A percentile compares a stretch with the other conserved stretches of the same genome.
phyloP scores from a whole-genome alignment of 1,139 yeast species.

The Hyphopichia buzzinii region DNA sequence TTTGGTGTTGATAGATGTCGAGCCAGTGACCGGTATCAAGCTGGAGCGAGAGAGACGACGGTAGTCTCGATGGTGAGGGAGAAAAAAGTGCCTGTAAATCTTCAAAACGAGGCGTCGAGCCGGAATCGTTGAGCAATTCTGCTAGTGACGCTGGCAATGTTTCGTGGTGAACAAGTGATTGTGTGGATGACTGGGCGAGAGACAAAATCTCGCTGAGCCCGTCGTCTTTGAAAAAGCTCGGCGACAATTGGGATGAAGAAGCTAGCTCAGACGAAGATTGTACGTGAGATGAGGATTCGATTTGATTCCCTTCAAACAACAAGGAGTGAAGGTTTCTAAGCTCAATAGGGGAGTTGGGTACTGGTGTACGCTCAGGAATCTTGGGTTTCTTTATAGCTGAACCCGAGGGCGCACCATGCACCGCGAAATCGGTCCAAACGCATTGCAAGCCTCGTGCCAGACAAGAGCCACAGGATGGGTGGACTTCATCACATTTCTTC shows the following conservation, averaged over 20 bases:
- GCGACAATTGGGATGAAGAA: not conserved
- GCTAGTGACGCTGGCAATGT: not conserved
- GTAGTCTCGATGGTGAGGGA: not conserved
- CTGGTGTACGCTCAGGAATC: not conserved
- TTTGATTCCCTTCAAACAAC: no score
- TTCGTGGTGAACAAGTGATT: not conserved
- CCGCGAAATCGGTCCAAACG: conserved; percentile 8
- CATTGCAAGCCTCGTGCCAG: conserved; percentile 19
- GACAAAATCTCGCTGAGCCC: no score
- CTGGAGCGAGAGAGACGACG: not conserved
- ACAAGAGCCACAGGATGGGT: conserved; percentile 26
- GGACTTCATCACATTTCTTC: conserved; percentile 27
- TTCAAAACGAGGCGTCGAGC: no score
- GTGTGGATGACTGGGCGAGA: not conserved
- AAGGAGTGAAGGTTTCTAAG: no score
- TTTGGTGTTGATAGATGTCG: conserved; percentile 14
- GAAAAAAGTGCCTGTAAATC: no score
- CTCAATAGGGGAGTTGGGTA: no score
- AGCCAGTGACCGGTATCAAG: conserved; percentile 2
- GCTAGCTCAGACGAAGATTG: not conserved
- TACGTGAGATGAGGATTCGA: not conserved
- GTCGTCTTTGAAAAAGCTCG: no score
- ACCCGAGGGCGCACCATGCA: not conserved
- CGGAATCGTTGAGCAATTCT: not conserved
- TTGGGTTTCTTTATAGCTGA: not conserved